Evolutionary conservation across 2,329 filamentous ascomycete genomes (phyloP).

Genomic region (Colletotrichum musae): DNA sequence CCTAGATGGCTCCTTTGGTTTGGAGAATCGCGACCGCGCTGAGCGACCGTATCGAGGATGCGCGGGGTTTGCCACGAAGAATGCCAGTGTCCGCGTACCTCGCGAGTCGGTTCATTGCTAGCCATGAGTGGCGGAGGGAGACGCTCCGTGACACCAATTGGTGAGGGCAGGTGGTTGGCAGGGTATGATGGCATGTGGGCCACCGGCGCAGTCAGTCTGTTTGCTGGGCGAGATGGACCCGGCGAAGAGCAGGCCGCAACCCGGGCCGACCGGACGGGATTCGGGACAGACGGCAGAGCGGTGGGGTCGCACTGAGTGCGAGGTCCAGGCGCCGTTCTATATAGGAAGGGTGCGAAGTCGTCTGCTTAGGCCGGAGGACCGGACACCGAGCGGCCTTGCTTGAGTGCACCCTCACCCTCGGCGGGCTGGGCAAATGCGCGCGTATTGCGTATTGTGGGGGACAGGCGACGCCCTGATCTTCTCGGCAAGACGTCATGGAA

Average conservation of each 20-base stretch:
- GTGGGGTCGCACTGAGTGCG: background rate
- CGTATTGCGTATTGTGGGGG: background rate
- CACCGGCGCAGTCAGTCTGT: slow-evolving; percentile 10
- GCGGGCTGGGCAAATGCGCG: slow-evolving; percentile 1
- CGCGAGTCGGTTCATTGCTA: background rate
- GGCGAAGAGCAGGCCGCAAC: background rate
- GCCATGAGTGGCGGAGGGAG: slow-evolving; percentile 19
- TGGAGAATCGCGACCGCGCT: background rate
- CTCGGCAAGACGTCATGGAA: background rate
- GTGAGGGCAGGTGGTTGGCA: slow-evolving; percentile 3
- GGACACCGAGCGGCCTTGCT: background rate
- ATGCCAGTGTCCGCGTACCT: background rate
- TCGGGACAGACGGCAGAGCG: slow-evolving; percentile 18
- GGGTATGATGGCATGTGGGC: slow-evolving; percentile 30
- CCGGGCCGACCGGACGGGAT: slow-evolving; percentile 22
- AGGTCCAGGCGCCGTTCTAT: too few relatives aligned
- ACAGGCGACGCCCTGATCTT: background rate
- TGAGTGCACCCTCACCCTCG: background rate
- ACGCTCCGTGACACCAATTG: slow-evolving; percentile 29
- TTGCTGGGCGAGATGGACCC: background rate
- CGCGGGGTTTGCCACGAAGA: background rate
- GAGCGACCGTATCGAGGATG: background rate
- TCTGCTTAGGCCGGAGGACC: too few relatives aligned
- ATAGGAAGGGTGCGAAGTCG: too few relatives aligned
- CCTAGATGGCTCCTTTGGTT: too few relatives aligned